Evolutionary conservation across 1,139 yeast species (phyloP).

Genomic region (Zygosaccharomyces sapae): DNA sequence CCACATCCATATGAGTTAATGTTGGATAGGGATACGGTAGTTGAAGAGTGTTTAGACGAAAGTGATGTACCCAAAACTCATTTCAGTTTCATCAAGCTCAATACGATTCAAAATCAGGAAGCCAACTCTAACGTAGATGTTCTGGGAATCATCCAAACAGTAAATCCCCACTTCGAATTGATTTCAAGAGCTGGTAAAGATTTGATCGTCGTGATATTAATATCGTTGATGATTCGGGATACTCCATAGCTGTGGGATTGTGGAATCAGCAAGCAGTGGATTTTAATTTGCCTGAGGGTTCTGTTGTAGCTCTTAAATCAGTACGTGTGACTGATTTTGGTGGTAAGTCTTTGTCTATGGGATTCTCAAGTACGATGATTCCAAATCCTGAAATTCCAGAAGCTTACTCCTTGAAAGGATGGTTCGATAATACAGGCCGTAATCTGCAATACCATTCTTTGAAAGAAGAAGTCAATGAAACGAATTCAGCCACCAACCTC

Average conservation of each 20-base stretch:
- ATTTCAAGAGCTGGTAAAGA: slow-evolving; percentile 93
- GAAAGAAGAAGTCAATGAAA: slow-evolving; percentile 41
- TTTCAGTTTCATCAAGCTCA: slow-evolving; percentile 70
- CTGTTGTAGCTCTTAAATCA: slow-evolving; percentile 89
- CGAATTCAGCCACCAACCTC: slow-evolving; percentile 31
- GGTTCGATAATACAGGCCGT: slow-evolving; percentile 84
- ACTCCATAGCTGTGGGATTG: slow-evolving; percentile 71
- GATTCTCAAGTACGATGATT: slow-evolving; percentile 70
- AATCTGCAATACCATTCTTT: slow-evolving; percentile 59
- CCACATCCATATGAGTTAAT: slow-evolving; percentile 84
- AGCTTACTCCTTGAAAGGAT: slow-evolving; percentile 83
- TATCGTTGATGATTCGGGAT: slow-evolving; percentile 80
- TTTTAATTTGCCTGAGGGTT: slow-evolving; percentile 68
- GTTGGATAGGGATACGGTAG: slow-evolving; percentile 72
- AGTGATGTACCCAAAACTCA: slow-evolving; percentile 71
- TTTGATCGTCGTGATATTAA: slow-evolving; percentile 86
- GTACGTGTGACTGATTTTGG: slow-evolving; percentile 85
- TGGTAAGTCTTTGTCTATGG: slow-evolving; percentile 79
- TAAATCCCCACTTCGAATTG: slow-evolving; percentile 72
- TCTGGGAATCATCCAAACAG: slow-evolving; percentile 76
- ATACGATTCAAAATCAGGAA: slow-evolving; percentile 61
- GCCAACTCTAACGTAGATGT: slow-evolving; percentile 76
- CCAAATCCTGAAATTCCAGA: slow-evolving; percentile 87
- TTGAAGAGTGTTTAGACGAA: slow-evolving; percentile 67
- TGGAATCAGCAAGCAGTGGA: slow-evolving; percentile 89